Percentiles rank a stretch among this genome's conserved stretches.
These are phyloP conservation scores for Fusarium sp. DNA, from an alignment of 2,329 filamentous ascomycete genomes.

Conservation along the genomic window DNA sequence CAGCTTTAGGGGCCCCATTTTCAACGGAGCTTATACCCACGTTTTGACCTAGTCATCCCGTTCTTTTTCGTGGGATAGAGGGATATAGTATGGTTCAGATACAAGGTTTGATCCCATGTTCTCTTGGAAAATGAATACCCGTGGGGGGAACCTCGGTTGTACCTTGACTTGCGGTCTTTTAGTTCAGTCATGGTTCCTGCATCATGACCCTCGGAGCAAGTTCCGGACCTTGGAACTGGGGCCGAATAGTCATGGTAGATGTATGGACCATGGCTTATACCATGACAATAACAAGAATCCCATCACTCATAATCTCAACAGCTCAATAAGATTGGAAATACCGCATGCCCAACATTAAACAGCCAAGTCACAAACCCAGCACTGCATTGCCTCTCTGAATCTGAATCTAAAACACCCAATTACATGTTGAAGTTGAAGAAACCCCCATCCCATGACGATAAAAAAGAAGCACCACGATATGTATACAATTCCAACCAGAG, in stretches of 20 bases:
- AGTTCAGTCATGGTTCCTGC: not conserved
- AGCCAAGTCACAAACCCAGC: slow-evolving; percentile 1
- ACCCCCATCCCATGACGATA: slow-evolving; percentile 10
- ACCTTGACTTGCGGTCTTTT: not conserved
- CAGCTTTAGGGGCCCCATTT: not conserved
- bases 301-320: not conserved
- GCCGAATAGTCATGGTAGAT: not conserved
- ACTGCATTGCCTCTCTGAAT: slow-evolving; percentile 15
- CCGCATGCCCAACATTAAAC: not conserved
- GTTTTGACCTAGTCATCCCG: not conserved
- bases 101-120: not conserved
- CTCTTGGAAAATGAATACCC: not conserved
- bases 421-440: slow-evolving; percentile 34
- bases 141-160: not conserved
- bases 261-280: not conserved
- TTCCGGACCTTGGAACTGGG: not conserved
- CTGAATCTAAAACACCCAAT: slow-evolving; percentile 36
- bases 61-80: not conserved
- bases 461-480: slow-evolving; percentile 31
- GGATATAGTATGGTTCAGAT: not conserved
- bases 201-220: not conserved
- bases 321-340: not conserved
- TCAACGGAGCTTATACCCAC: not conserved
- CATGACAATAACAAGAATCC: not conserved
- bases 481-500: slow-evolving; percentile 43